Percentiles rank a stretch among this genome's conserved stretches.
Evolutionary conservation across 371 early-diverging fungal species (phyloP).

Genomic region (Ordospora pajunii): DNA sequence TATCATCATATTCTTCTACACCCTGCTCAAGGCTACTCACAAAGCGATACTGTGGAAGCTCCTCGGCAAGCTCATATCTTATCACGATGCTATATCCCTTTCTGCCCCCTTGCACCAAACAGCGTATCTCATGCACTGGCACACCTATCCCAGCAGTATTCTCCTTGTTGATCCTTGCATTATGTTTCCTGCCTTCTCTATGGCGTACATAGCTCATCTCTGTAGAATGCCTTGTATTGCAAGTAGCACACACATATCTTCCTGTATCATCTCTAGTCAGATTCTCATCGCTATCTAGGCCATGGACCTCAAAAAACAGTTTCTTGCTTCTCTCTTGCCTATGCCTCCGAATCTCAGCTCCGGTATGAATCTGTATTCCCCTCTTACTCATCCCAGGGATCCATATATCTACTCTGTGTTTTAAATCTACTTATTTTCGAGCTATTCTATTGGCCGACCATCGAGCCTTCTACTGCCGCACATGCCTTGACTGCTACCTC

Average conservation of each 20-base stretch:
- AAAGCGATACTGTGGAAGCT: conserved; percentile 20
- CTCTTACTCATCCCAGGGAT: background rate
- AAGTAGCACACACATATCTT: background rate
- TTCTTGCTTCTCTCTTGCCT: background rate
- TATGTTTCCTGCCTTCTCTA: conserved; percentile 2
- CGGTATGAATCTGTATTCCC: background rate
- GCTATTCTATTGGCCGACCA: background rate
- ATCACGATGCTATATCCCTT: background rate
- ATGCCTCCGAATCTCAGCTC: background rate
- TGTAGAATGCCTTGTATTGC: conserved; percentile 7
- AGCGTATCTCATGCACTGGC: background rate
- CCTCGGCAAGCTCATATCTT: background rate
- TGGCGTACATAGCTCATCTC: conserved; percentile 10
- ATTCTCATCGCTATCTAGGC: background rate
- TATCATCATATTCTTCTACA: conserved; percentile 14
- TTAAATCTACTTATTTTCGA: too few species aligned
- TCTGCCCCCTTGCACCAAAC: background rate
- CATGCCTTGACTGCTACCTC: background rate
- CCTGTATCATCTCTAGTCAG: background rate
- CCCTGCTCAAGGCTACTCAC: conserved; percentile 9
- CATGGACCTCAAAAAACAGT: background rate
- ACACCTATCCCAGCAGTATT: background rate
- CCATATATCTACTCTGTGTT: background rate
- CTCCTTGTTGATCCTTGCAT: background rate
- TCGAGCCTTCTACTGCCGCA: background rate